Conservation (phyloP, 2,329 filamentous ascomycete species). For the Blumeria hordei region DNA sequence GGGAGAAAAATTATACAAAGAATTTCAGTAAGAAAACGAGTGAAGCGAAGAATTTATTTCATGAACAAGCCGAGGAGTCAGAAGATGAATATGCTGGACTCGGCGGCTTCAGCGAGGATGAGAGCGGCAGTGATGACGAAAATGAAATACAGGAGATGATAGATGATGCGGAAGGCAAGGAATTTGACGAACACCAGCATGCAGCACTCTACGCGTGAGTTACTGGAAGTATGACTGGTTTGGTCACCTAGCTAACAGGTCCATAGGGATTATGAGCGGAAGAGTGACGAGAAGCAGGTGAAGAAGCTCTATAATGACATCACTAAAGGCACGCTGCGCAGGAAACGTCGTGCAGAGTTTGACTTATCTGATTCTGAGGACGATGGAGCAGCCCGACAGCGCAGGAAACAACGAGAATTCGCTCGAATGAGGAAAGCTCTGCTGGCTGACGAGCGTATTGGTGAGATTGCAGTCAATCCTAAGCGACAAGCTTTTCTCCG, state of each 20-base stretch:
- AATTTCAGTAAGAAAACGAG: conserved; percentile 68
- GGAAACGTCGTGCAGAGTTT: conserved; percentile 58
- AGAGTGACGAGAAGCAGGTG: conserved; percentile 63
- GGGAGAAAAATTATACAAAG: conserved; percentile 23
- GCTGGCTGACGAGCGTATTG: conserved; percentile 68
- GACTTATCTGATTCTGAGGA: conserved; percentile 84
- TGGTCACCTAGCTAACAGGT: conserved; percentile 2
- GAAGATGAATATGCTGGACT: conserved; percentile 95
- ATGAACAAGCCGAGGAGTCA: conserved; percentile 90
- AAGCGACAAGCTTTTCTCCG: conserved; percentile 78
- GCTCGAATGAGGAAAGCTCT: conserved; percentile 78
- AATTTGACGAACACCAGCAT: conserved; percentile 57
- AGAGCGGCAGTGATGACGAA: conserved; percentile 50
- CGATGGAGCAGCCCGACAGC: conserved; percentile 49
- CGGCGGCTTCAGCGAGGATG: conserved; percentile 73
- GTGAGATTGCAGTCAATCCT: conserved; percentile 70
- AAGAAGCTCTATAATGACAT: conserved; percentile 86
- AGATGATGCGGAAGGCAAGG: conserved; percentile 55
- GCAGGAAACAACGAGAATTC: conserved; percentile 70
- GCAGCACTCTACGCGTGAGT: conserved; percentile 78
- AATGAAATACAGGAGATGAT: conserved; percentile 69
- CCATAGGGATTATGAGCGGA: conserved; percentile 50
- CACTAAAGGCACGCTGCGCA: conserved; percentile 64
- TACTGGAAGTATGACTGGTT: neutral
- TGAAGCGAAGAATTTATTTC: conserved; percentile 63